Base-by-base conservation (phyloP, 495 filamentous ascomycete species). In the Penicillium cinerascens region DNA sequence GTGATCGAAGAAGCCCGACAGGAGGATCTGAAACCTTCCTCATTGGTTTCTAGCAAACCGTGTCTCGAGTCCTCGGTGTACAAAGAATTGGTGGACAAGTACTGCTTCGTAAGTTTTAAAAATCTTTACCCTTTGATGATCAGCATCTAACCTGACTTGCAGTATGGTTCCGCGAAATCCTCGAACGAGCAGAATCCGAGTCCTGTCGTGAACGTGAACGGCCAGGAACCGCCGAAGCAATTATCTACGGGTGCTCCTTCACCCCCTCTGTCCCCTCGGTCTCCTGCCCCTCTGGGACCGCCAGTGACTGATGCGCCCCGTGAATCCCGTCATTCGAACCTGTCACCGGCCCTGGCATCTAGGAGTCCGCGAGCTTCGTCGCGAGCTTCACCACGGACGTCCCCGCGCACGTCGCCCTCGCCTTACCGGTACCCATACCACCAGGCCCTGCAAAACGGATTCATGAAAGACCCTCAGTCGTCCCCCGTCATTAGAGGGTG, bases 31-130 rank as follows among this genome's bases (percentile, higher is more conserved):
- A 73, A 77, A 48, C 78, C 80, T 26, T 72, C 74, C 64, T 69
- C 76, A 21, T 62, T 82, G 42, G 67, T 73, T 9, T 73, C 78
- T 42, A 77, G 80, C 64, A 86, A 88, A 60, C 87, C 86, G 20
- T 78, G 82, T 38, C 76, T 92, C 55, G 79, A 91, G 21, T 95
- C 92, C 21, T 82, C 87, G 36, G 87, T 89, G 46, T 97, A 97
- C 70, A 85, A 91, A 65, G 93, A 98, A 69, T 78, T 98, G 51
- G 82, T 98, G 62, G 88, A 95, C 77, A 95, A 95, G 72, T 98
- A 95, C 74, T 98, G 93, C 79, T 96, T 95, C 81, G 92, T 96
- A 89, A 82, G 91, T 95, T 54, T 46, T 60, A 8, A 18, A 4
- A 20, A 37, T 11, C 41, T 20, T 3, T 13, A 3, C 26, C 50